These are phyloP conservation scores for Davidsoniella neocaledoniae DNA, from an alignment of 2,329 filamentous ascomycete genomes.

Conservation along the genomic window DNA sequence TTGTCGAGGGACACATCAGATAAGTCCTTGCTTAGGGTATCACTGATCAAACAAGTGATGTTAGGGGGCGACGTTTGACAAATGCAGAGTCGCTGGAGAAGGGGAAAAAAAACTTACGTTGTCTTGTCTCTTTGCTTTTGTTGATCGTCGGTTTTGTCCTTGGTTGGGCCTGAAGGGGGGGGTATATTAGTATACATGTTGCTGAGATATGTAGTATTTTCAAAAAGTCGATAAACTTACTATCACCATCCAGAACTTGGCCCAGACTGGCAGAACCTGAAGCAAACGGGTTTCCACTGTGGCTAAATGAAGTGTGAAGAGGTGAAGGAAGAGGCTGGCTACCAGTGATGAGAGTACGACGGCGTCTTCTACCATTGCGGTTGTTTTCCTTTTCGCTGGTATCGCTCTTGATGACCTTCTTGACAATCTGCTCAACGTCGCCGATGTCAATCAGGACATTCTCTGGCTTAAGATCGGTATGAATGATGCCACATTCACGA, in stretches of 20 bases:
- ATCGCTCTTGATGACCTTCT: conserved; percentile 82
- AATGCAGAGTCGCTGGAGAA: conserved; percentile 8
- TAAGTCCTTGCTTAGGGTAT: conserved; percentile 80
- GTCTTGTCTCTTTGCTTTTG: conserved; percentile 85
- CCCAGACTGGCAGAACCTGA: conserved; percentile 47
- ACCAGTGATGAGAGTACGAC: conserved; percentile 88
- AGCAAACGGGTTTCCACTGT: conserved; percentile 23
- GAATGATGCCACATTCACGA: conserved; percentile 95
- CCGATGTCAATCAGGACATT: conserved; percentile 98
- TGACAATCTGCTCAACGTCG: conserved; percentile 96
- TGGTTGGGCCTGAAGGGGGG: conserved; percentile 3
- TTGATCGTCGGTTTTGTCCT: conserved; percentile 37
- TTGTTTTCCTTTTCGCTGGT: conserved; percentile 65
- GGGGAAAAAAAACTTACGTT: conserved; percentile 45
- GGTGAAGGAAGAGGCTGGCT: conserved; percentile 92
- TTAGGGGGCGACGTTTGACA: conserved; percentile 12
- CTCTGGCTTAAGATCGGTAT: conserved; percentile 93
- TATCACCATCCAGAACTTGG: conserved; percentile 51
- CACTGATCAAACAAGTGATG: conserved; percentile 31
- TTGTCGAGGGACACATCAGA: conserved; percentile 90
- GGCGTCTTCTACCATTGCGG: conserved; percentile 73
- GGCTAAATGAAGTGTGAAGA: conserved; percentile 78
- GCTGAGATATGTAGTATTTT: not conserved
- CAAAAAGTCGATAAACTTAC: not conserved
- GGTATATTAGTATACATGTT: not conserved